Conservation (phyloP, 768 basidiomycete genomes). For the Cystofilobasidium ferigula region DNA sequence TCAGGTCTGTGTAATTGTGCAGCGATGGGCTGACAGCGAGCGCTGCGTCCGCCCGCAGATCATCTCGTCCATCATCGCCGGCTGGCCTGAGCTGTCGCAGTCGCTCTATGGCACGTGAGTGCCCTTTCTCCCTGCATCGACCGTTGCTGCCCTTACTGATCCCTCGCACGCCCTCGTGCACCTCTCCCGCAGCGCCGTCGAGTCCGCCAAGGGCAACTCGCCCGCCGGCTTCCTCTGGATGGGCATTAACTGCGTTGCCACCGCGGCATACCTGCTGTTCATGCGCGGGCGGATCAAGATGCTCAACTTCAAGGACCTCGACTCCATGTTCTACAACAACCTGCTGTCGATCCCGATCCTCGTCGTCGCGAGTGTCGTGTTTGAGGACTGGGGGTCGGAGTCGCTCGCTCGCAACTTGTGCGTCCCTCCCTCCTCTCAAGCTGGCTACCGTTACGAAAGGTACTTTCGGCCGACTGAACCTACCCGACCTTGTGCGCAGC, state of each 20-base stretch:
- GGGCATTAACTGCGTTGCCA: conserved; percentile 77
- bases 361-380: conserved; percentile 62
- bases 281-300: conserved; percentile 95
- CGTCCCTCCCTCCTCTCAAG: conserved; percentile 37
- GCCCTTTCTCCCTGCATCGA: background rate
- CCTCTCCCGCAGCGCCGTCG: conserved; percentile 23
- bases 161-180: background rate
- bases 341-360: conserved; percentile 86
- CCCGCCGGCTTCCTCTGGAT: conserved; percentile 95
- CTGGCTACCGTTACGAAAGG: background rate
- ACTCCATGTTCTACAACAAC: conserved; percentile 61
- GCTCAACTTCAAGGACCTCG: conserved; percentile 63
- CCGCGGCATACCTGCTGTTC: conserved; percentile 80
- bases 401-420: conserved; percentile 80
- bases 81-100: conserved; percentile 73
- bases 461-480: background rate
- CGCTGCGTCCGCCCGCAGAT: conserved; percentile 47
- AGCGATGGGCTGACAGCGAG: background rate
- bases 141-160: background rate
- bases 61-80: conserved; percentile 86
- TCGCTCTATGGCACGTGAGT: conserved; percentile 33
- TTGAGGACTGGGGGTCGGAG: conserved; percentile 78
- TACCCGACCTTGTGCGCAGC: conserved; percentile 42
- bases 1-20: background rate
- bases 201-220: conserved; percentile 38